Evolutionary conservation across 805 yeast genomes (phyloP).

Genomic region (Suhomyces emberorum): DNA sequence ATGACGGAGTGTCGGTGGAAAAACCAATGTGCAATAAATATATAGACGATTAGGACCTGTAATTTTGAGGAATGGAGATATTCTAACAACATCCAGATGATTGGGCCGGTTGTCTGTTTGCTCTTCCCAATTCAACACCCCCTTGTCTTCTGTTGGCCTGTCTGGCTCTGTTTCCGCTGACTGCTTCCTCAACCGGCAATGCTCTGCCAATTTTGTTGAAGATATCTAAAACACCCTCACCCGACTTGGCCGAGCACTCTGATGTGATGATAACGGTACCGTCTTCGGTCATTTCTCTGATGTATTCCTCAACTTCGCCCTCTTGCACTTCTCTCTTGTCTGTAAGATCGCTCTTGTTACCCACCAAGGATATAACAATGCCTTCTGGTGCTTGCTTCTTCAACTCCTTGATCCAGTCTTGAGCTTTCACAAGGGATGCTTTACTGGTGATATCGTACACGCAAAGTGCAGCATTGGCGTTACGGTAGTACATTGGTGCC

Average conservation of each 20-base stretch:
- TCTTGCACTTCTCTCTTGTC: slow-evolving; percentile 43
- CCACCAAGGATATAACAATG: slow-evolving; percentile 78
- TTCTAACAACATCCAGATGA: slow-evolving; percentile 25
- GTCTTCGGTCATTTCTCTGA: slow-evolving; percentile 36
- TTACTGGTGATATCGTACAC: slow-evolving; percentile 73
- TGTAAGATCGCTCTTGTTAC: slow-evolving; percentile 65
- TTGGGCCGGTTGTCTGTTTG: slow-evolving; percentile 20
- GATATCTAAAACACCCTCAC: slow-evolving; percentile 42
- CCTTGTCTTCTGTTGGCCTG: slow-evolving; percentile 25
- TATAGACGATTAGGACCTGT: too few species aligned
- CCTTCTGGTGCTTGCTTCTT: slow-evolving; percentile 76
- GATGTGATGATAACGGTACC: slow-evolving; percentile 39
- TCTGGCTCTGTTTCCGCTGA: slow-evolving; percentile 24
- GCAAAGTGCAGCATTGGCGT: slow-evolving; percentile 75
- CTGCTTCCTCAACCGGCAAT: slow-evolving; percentile 40
- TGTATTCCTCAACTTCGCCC: slow-evolving; percentile 47
- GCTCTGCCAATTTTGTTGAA: slow-evolving; percentile 39
- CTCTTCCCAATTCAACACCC: slow-evolving; percentile 37
- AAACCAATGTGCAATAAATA: too few species aligned
- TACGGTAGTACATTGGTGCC: slow-evolving; percentile 82
- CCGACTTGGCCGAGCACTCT: slow-evolving; percentile 46
- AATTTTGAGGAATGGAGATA: too few species aligned
- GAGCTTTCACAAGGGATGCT: slow-evolving; percentile 66
- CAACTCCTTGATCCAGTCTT: slow-evolving; percentile 74
- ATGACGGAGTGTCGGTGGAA: too few species aligned